phyloP scores from a whole-genome alignment of 2,329 filamentous ascomycete genomes.

The Botryosphaeria dothidea region DNA sequence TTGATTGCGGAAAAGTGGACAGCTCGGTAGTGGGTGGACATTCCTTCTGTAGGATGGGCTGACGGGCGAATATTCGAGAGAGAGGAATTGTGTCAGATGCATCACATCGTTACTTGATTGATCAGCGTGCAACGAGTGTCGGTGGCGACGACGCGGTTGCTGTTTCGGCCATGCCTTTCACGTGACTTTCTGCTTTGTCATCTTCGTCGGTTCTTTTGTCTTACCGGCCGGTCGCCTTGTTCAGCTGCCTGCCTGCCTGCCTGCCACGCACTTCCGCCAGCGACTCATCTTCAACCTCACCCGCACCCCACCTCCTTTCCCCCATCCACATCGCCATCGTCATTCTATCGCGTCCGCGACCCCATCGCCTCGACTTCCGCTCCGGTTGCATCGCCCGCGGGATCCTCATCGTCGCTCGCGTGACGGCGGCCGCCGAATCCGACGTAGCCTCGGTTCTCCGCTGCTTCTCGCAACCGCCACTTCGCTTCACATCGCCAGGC shows the following conservation, averaged over 20 bases:
- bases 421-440: constrained; percentile 4
- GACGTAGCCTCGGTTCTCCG: constrained; percentile 13
- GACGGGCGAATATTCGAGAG: no score
- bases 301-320: constrained; percentile 11
- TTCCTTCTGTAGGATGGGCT: no score
- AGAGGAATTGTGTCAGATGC: no score
- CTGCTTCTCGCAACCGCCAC: constrained; percentile 8
- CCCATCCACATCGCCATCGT: not conserved
- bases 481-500: not conserved
- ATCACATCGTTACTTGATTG: no score
- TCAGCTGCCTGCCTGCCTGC: not conserved
- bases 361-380: not conserved
- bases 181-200: not conserved
- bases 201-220: not conserved
- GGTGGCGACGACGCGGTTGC: not conserved
- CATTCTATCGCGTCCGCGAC: not conserved
- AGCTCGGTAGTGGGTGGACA: no score
- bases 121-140: no score
- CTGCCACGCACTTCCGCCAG: constrained; percentile 5
- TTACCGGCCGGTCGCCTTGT: not conserved
- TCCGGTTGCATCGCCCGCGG: not conserved
- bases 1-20: no score
- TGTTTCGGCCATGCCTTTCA: not conserved
- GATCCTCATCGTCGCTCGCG: constrained; percentile 11
- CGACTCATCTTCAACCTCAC: not conserved